These are phyloP conservation scores for Monosporascus sp. DNA, from an alignment of 2,329 filamentous ascomycete species.

Conservation along the genomic window DNA sequence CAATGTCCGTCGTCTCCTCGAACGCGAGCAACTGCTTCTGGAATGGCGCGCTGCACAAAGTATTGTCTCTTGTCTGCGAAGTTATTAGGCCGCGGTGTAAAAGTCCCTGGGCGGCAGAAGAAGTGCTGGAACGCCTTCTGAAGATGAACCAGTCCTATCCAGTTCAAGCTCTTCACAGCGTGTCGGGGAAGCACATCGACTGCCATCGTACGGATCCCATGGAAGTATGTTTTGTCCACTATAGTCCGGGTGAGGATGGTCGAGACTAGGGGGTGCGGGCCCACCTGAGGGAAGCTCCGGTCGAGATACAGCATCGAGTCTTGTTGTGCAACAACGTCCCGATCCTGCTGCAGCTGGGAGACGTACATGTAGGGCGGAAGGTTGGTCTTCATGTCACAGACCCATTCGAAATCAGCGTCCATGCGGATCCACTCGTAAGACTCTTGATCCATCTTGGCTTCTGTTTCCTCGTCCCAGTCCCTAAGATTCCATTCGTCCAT, in stretches of 20 bases:
- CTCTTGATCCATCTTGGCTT: constrained; percentile 88
- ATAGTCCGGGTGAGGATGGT: constrained; percentile 86
- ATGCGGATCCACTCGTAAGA: constrained; percentile 98
- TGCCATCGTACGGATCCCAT: constrained; percentile 85
- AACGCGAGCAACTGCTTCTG: constrained; percentile 72
- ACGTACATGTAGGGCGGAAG: constrained; percentile 98
- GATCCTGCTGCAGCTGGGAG: constrained; percentile 93
- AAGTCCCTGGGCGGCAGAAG: constrained; percentile 75
- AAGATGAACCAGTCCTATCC: constrained; percentile 78
- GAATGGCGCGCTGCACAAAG: constrained; percentile 76
- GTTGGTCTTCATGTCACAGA: constrained; percentile 73
- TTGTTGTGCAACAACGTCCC: constrained; percentile 87
- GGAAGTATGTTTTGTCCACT: constrained; percentile 87
- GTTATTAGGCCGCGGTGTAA: constrained; percentile 82
- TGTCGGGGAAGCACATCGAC: constrained; percentile 73
- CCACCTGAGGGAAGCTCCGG: constrained; percentile 37
- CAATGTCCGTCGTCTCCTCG: constrained; percentile 71
- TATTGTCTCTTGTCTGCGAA: constrained; percentile 85
- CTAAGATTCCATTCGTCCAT: constrained; percentile 75
- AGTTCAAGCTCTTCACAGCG: constrained; percentile 62
- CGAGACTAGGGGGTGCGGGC: constrained; percentile 74
- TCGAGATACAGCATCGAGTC: constrained; percentile 72
- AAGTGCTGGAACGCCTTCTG: constrained; percentile 81
- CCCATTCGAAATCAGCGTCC: constrained; percentile 98
- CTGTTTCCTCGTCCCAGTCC: constrained; percentile 86